These are phyloP conservation scores for Paratinospora sagittata DNA, from an alignment of 164 flowering plant species.

Conservation along the genomic window DNA sequence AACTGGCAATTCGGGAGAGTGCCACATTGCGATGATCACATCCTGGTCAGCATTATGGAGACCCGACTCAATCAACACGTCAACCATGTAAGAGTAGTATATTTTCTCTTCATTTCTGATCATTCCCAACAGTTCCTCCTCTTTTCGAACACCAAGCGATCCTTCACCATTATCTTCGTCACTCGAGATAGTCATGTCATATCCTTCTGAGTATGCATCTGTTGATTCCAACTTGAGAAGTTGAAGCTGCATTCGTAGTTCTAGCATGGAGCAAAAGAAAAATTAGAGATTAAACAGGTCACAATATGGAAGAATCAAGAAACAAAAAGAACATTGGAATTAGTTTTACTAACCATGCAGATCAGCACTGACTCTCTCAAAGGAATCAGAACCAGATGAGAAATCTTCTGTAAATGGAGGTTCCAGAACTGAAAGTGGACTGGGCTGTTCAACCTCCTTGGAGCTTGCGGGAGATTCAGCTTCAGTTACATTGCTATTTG, in stretches of 20 bases:
- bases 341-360: conserved; percentile 46
- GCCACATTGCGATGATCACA: conserved; percentile 26
- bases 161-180: conserved; percentile 39
- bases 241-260: conserved; percentile 42
- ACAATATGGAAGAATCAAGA: background rate
- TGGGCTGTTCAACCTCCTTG: conserved; percentile 71
- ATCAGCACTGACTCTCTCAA: conserved; percentile 68
- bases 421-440: conserved; percentile 78
- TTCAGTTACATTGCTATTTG: conserved; percentile 21
- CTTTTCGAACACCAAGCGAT: conserved; percentile 15
- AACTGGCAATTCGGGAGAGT: conserved; percentile 46
- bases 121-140: conserved; percentile 12
- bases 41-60: conserved; percentile 21
- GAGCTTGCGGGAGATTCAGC: conserved; percentile 45
- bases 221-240: conserved; percentile 40
- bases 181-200: conserved; percentile 41
- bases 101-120: conserved; percentile 28
- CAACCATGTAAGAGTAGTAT: conserved; percentile 51
- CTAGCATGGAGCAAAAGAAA: conserved; percentile 20
- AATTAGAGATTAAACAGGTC: background rate
- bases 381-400: conserved; percentile 66
- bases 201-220: conserved; percentile 41
- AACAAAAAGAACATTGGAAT: background rate
- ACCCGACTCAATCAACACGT: conserved; percentile 47
- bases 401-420: conserved; percentile 58